Conservation (phyloP, 2,329 filamentous ascomycete genomes). For the Sporothrix globosa region DNA sequence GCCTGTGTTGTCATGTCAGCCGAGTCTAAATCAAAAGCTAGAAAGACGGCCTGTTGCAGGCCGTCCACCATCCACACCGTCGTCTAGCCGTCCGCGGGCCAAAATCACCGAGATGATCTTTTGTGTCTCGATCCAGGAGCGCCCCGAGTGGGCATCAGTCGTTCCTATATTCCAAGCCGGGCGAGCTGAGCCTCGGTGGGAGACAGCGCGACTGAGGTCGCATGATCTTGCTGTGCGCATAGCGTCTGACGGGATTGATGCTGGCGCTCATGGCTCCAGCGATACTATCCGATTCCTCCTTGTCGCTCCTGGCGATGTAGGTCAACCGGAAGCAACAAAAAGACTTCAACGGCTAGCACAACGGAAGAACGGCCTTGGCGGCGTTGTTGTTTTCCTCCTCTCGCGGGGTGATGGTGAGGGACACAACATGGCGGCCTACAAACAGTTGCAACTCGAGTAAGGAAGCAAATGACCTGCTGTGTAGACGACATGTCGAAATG, state of each 20-base stretch:
- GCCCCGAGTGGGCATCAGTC: slow-evolving; percentile 44
- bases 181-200: slow-evolving; percentile 37
- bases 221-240: slow-evolving; percentile 54
- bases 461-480: slow-evolving; percentile 27
- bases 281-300: slow-evolving; percentile 47
- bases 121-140: slow-evolving; percentile 47
- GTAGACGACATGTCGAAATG: not conserved
- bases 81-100: not conserved
- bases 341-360: slow-evolving; percentile 46
- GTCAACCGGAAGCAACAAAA: slow-evolving; percentile 38
- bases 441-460: slow-evolving; percentile 50
- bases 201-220: slow-evolving; percentile 37
- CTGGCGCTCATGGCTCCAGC: not conserved
- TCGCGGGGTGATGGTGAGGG: slow-evolving; percentile 34
- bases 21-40: not conserved
- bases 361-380: slow-evolving; percentile 35
- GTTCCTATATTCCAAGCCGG: slow-evolving; percentile 40
- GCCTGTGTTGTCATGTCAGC: not conserved
- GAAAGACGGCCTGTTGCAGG: not conserved
- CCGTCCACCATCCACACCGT: not conserved
- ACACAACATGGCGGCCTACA: slow-evolving; percentile 41
- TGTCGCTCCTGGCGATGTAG: slow-evolving; percentile 47
- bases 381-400: slow-evolving; percentile 53
- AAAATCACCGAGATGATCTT: slow-evolving; percentile 38
- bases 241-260: slow-evolving; percentile 15